These are phyloP conservation scores for Bipolaris victoriae DNA, from an alignment of 2,329 filamentous ascomycete species.

Conservation along the genomic window DNA sequence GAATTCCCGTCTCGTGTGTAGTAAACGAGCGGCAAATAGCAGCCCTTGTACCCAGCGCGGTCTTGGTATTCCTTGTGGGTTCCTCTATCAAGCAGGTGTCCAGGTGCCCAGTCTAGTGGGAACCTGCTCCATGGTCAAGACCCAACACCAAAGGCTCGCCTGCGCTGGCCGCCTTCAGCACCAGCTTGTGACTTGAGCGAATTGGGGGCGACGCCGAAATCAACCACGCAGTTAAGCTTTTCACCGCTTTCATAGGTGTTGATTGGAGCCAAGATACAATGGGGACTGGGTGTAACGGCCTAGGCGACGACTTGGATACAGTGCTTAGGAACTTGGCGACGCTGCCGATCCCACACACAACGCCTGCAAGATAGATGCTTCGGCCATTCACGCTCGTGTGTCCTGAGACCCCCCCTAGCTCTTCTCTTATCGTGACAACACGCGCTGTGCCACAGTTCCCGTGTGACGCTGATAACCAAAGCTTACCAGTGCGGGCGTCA, in stretches of 20 bases:
- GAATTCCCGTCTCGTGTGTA: not conserved
- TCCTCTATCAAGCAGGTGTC: constrained; percentile 32
- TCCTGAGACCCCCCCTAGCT: constrained; percentile 6
- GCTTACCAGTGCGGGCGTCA: not conserved
- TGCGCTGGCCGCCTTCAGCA: constrained; percentile 1
- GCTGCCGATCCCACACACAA: constrained; percentile 23
- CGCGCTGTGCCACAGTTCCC: constrained; percentile 3
- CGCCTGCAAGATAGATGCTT: not conserved
- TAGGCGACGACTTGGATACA: constrained; percentile 22
- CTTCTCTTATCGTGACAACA: constrained; percentile 25
- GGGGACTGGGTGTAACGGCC: constrained; percentile 23
- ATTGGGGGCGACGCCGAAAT: constrained; percentile 4
- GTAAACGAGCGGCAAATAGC: constrained; percentile 18
- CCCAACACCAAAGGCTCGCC: not conserved
- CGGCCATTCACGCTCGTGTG: constrained; percentile 14
- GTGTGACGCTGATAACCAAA: not conserved
- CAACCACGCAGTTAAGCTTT: constrained; percentile 10
- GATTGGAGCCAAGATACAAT: constrained; percentile 24
- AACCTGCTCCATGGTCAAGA: not conserved
- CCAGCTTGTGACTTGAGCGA: constrained; percentile 40
- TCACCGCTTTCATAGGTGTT: constrained; percentile 14
- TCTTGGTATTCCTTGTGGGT: constrained; percentile 29
- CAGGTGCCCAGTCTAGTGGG: not conserved
- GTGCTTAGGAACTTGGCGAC: constrained; percentile 38
- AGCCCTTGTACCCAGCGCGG: constrained; percentile 5